Evolutionary conservation across 805 yeast genomes (phyloP).

Genomic region (Wickerhamomyces rabaulensis): DNA sequence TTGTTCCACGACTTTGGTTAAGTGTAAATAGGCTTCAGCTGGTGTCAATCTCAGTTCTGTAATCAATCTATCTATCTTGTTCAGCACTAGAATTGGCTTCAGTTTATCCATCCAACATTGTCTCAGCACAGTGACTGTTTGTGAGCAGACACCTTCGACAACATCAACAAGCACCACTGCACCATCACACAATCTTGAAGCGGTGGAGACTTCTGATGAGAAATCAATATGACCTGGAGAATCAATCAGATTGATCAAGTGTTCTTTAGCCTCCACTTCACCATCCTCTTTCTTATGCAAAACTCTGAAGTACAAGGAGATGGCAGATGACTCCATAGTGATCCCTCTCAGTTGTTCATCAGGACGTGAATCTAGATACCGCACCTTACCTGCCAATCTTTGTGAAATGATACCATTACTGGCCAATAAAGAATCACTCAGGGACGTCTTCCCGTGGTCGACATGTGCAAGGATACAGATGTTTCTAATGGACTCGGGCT

Average conservation of each 20-base stretch:
- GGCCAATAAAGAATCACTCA: conserved; percentile 87
- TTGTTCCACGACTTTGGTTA: conserved; percentile 78
- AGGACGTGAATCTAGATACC: conserved; percentile 88
- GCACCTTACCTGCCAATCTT: conserved; percentile 89
- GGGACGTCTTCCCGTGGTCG: conserved; percentile 96
- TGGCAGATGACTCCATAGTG: conserved; percentile 96
- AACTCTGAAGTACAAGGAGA: conserved; percentile 83
- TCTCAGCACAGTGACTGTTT: conserved; percentile 88
- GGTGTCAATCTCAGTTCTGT: conserved; percentile 80
- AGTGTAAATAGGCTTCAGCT: conserved; percentile 76
- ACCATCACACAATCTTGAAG: conserved; percentile 94
- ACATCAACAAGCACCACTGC: conserved; percentile 94
- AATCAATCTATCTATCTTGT: conserved; percentile 85
- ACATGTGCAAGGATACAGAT: conserved; percentile 97
- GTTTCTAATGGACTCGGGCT: conserved; percentile 71
- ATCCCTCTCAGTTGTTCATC: conserved; percentile 96
- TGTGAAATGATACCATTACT: conserved; percentile 96
- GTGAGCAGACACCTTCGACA: conserved; percentile 98
- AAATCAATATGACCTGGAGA: conserved; percentile 99
- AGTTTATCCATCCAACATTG: conserved; percentile 94
- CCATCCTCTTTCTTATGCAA: conserved; percentile 39
- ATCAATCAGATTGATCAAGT: conserved; percentile 86
- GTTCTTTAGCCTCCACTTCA: conserved; percentile 55
- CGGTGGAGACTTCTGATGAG: conserved; percentile 92
- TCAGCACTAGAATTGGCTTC: conserved; percentile 81